Base-by-base conservation (phyloP, 2,329 filamentous ascomycete species). In the Exophiala sp. region DNA sequence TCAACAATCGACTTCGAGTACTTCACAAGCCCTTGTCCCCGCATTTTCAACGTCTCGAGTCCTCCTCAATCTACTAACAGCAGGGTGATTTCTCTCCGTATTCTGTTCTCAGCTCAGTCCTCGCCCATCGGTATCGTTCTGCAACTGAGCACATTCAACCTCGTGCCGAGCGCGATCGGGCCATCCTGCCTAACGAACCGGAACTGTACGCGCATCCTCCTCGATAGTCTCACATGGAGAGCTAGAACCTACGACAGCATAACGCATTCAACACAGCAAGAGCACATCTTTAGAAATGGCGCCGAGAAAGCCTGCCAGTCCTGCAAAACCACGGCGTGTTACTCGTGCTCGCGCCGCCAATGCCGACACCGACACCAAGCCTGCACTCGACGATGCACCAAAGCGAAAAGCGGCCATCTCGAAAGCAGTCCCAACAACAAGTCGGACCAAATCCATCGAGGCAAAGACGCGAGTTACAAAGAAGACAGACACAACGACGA, bases 301-400 rank as follows among this genome's bases (percentile, higher is more conserved):
- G 14, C 53, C 61, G 8, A 43, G 55, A 39, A 58, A 52, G 59
- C 54, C 61, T 10, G 60, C 57, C 40, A 67, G 65, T 14, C 66
- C 66, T 24, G 62, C 63, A 9, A 68, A 68, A 49, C 57, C 57
- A 29, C 57, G 57, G 14, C 66, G 66, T 34, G 59, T 66, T 14
- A 69, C 66, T 12, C 65, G 66, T n/a, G 65, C 66, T 35, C 65
- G 65, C 43, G 63, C 63, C 33, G 63, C 64, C 38, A 52, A 55
- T 29, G 14, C 61, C 61, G 46, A 57, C 48, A 42, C 45, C 21
- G 36, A 46, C 32, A 32, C 35, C 46, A 11, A 41, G 21, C 14
- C 40, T 3, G 20, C 41, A 7, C 42, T 46, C 49, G 32, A 62
- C 16, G 55, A 54, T 35, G 47, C 52, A n/a, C 34, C 47, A 3